Evolutionary conservation across 164 flowering plant genomes (phyloP), one percentile per base, ranked within the genome.

Genomic region (Litsea cubeba): DNA sequence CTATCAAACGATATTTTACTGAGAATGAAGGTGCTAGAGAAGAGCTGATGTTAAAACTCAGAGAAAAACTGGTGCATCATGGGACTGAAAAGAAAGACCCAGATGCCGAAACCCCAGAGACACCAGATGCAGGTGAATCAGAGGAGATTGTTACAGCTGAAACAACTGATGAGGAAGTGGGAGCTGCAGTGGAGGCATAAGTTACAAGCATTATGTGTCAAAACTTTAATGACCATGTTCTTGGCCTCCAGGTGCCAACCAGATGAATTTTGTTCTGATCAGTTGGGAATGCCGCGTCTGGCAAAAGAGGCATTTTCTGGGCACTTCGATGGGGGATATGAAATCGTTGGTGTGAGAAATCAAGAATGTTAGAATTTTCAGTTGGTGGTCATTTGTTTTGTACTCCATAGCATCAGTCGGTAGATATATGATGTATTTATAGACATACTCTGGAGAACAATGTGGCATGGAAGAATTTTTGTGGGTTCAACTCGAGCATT

Each of bases 31-130:
- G 26, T 54, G 85, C 23, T 1, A 69, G 77, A 65, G 93, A 90
- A 65, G 92, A 90, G 71, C 86, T 94, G 23, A 60, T 68, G 83
- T 30, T 7, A 24, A 89, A 87, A 82, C 86, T 94, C 15, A 82
- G 87, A 51, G 89, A 90, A 66, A 92, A 88, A 79, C 86, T 94
- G 25, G 69, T 81, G 71, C 76, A 72, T 54, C 83, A 76, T 24
- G 62, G 62, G 20, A 69, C 64, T 0, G 69, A 81, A 77, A 85
- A 65, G 58, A 71, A 68, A 28, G 81, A 80, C 22, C 28, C 81
- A 5, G 82, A 81, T 46, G 8, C 67, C 2, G 88, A 66, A 65
- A 64, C 75, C 28, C 46, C 46, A 8, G 15, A 46, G 14, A 40
- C 46, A 1, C 7, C 8, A 0, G 83, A 72, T 70, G 86, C 58